Evolutionary conservation across 2,329 filamentous ascomycete species (phyloP), one percentile per base, ranked within the genome.

Genomic region (Fusarium lyarnte): DNA sequence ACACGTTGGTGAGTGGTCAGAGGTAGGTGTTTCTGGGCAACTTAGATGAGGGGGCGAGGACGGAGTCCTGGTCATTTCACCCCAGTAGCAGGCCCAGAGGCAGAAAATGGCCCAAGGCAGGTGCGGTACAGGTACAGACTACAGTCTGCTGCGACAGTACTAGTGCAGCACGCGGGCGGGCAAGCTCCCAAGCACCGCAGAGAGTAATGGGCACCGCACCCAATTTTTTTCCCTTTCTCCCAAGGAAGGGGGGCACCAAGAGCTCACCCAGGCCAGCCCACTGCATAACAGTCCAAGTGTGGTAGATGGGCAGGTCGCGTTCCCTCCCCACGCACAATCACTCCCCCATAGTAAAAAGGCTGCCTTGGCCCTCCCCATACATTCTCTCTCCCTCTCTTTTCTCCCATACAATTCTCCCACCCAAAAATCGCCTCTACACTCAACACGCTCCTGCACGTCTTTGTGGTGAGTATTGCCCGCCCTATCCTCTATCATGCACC

Each of bases 331-430:
- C 85, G 71, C 72, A 83, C 87, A 89, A 89, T 89, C 87, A 89
- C 85, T 86, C 86, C 82, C 85, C 85, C 87, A 87, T 87, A 88
- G 87, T 89, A 89, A 90, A 90, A 90, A 89, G 87, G 86, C 85
- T 84, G 84, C 84, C 83, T 83, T 83, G 83, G 83, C 82, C 82
- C 80, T 78, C 83, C 84, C 85, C 86, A 85, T 87, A 87, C 86
- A 85, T 81, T 84, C 84, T 84, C 77, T 83, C 84, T 82, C 82
- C 80, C 84, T 86, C 85, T 87, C 86, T 86, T 83, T 84, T 86
- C 84, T 87, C 86, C 85, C 87, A 89, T 88, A 89, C 87, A 89
- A 88, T 86, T 84, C 83, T 85, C 84, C 83, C 85, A 87, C 82
- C 83, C 80, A 86, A 87, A 87, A 84, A 81, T 81, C 75, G 73